Evolutionary conservation across 495 filamentous ascomycete species (phyloP).

Genomic region (Ascodesmis nigricans): DNA sequence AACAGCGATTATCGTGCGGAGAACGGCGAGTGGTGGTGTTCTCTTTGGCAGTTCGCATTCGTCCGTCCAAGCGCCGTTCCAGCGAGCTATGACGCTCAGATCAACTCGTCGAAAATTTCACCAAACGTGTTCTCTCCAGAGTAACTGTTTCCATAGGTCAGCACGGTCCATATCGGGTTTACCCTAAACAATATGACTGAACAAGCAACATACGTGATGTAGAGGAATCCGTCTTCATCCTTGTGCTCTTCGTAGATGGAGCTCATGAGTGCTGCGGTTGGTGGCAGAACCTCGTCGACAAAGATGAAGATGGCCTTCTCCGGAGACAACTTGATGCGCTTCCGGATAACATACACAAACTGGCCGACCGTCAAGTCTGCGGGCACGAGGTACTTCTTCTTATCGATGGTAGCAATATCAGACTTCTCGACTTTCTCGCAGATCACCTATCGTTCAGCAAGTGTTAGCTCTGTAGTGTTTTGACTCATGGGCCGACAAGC

Average conservation of each 20-base stretch:
- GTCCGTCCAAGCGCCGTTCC: no score
- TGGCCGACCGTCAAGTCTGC: slow-evolving; percentile 96
- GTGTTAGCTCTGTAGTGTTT: not conserved
- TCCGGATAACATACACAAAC: slow-evolving; percentile 99
- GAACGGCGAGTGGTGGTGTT: no score
- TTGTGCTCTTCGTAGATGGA: slow-evolving; percentile 99
- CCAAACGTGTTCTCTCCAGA: slow-evolving; percentile 99
- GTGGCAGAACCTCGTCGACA: slow-evolving; percentile 93
- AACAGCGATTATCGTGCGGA: no score
- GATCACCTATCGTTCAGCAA: slow-evolving; percentile 48
- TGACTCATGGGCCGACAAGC: not conserved
- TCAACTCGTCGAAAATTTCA: no score
- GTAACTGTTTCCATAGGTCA: slow-evolving; percentile 41
- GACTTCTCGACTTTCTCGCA: slow-evolving; percentile 99
- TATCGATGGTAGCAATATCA: slow-evolving; percentile 99
- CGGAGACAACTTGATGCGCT: slow-evolving; percentile 97
- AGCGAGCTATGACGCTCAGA: no score
- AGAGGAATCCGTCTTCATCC: slow-evolving; percentile 38
- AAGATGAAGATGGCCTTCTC: slow-evolving; percentile 99
- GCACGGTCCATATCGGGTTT: slow-evolving; percentile 6
- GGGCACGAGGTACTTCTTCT: slow-evolving; percentile 99
- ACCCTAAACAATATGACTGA: not conserved
- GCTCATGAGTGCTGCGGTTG: slow-evolving; percentile 95
- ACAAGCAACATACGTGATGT: slow-evolving; percentile 40
- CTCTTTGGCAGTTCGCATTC: no score